Base-by-base conservation (phyloP, 2,329 filamentous ascomycete genomes). In the Corynespora cassiicola region DNA sequence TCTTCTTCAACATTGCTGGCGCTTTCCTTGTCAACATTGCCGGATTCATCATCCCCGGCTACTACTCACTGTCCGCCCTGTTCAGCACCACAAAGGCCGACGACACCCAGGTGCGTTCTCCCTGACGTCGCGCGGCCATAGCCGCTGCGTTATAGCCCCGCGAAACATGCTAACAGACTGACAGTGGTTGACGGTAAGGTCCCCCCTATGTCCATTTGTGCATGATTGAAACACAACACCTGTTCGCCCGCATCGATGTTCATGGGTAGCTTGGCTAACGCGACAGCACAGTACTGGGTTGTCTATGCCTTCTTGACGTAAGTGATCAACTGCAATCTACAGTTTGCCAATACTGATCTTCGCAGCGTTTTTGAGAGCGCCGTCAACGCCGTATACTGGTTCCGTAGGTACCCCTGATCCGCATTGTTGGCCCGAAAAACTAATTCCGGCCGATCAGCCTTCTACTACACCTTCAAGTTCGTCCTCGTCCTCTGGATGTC, bases 391-490 rank as follows among this genome's bases (percentile, higher is more conserved):
- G 87, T 92, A 50, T 94, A 94, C 81, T 95, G 88, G 88, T 90
- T 95, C 79, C 87, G 69, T 72, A 63, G 43, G 69, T 64, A 21
- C 12, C 24, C 34, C 21, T 7, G 12, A 9, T 21, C 16, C 12
- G 35, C 7, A 31, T n/a, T n/a, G n/a, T n/a, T n/a, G 19, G 3
- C 6, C 14, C 6, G 11, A 20, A 32, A 24, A 14, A 34, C 53
- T 63, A 36, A 65, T 39, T 25, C 22, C 6, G n/a, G n/a, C n/a
- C n/a, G 21, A 7, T n/a, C 39, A 72, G 74, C 94, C 68, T 99
- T 99, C 79, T 99, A 99, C 87, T 99, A 89, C 76, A 92, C 91
- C 69, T 97, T 99, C 87, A 99, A 99, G 83, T 96, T 99, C 69
- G 78, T 95, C 68, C 87, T 97, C 71, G 81, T 97, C 63, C 85